Evolutionary conservation across 169 alveolate species (phyloP).

Genomic region (Plasmodium yoelii): DNA sequence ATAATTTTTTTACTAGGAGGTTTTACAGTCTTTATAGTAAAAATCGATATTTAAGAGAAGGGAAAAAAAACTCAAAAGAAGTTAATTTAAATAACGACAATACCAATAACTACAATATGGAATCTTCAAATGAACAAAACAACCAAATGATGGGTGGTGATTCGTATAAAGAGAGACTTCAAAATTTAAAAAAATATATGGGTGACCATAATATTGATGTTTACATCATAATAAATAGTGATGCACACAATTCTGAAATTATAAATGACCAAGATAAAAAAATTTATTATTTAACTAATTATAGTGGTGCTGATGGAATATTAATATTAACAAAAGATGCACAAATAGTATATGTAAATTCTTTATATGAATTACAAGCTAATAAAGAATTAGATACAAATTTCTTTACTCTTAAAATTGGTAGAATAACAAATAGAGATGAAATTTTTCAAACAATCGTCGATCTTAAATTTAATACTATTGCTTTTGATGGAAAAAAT

Average conservation of each 20-base stretch:
- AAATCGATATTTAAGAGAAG: neutral
- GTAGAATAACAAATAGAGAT: conserved; percentile 15
- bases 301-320: conserved; percentile 67
- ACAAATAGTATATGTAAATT: conserved; percentile 40
- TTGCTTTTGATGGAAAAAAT: conserved; percentile 75
- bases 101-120: neutral
- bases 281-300: conserved; percentile 41
- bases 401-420: conserved; percentile 20
- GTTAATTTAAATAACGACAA: neutral
- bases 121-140: neutral
- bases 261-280: conserved; percentile 71
- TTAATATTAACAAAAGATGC: conserved; percentile 49
- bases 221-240: conserved; percentile 66
- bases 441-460: conserved; percentile 51
- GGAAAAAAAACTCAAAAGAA: neutral
- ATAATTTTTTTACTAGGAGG: too few relatives aligned
- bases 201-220: conserved; percentile 54
- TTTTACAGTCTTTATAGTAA: neutral
- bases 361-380: conserved; percentile 75
- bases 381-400: conserved; percentile 43
- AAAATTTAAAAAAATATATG: conserved; percentile 36
- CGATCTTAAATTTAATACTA: conserved; percentile 22
- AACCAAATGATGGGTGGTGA: neutral
- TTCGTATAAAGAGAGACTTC: conserved; percentile 6
- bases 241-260: conserved; percentile 75